A percentile compares a stretch with the other conserved stretches of the same genome.
Evolutionary conservation across 2,329 filamentous ascomycete species (phyloP).

Genomic region (Pseudogymnoascus sp.): DNA sequence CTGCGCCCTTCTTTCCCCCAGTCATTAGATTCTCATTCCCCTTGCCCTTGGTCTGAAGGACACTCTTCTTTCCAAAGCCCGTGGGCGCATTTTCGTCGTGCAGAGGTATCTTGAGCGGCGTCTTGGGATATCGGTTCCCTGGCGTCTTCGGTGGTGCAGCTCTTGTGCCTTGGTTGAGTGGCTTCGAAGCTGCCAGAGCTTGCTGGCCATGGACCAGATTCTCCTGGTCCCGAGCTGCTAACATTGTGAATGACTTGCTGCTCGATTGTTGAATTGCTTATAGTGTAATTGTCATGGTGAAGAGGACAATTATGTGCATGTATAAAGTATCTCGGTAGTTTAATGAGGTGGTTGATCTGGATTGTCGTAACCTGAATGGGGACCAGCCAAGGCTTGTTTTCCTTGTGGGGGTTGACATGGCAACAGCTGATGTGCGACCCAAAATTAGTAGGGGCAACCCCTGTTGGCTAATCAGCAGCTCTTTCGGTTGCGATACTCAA

Average conservation of each 20-base stretch:
- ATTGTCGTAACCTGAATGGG: constrained; percentile 5
- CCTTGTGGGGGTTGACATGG: constrained; percentile 4
- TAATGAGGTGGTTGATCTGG: constrained; percentile 9
- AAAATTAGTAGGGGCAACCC: constrained; percentile 11
- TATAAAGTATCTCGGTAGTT: constrained; percentile 7
- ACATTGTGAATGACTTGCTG: constrained; percentile 45
- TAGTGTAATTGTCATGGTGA: constrained; percentile 1
- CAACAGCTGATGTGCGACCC: neutral
- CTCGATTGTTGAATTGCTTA: neutral
- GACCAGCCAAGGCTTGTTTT: constrained; percentile 9
- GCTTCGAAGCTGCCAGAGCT: constrained; percentile 62
- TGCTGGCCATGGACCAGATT: constrained; percentile 74
- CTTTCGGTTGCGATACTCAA: constrained; percentile 4
- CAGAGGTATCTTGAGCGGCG: constrained; percentile 66
- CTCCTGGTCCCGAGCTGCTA: constrained; percentile 77
- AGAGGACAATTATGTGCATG: neutral
- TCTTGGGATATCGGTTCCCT: constrained; percentile 67
- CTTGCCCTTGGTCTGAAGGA: constrained; percentile 46
- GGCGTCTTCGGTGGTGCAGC: constrained; percentile 69
- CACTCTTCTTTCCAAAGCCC: constrained; percentile 50
- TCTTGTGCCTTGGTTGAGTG: constrained; percentile 56
- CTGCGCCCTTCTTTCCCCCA: constrained; percentile 42
- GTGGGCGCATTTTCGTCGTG: constrained; percentile 78
- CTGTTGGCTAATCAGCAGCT: constrained; percentile 11
- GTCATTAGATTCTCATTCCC: constrained; percentile 50